phyloP scores from a whole-genome alignment of 2,329 filamentous ascomycete genomes.

The Fusarium humuli region DNA sequence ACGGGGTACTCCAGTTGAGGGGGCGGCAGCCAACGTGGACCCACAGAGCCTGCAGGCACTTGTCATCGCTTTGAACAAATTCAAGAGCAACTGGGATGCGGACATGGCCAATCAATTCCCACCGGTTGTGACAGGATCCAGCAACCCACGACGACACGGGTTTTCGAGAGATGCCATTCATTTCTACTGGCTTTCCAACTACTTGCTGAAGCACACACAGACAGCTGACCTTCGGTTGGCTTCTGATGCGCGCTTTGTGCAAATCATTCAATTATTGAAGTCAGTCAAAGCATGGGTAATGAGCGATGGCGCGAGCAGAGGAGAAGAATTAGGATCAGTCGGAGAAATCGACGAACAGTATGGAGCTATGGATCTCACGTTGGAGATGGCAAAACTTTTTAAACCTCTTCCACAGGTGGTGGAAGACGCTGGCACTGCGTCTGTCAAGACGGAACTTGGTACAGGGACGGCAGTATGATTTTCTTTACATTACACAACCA shows the following conservation, averaged over 20 bases:
- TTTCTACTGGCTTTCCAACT: constrained; percentile 78
- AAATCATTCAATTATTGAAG: constrained; percentile 71
- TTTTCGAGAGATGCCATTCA: constrained; percentile 79
- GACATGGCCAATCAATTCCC: constrained; percentile 78
- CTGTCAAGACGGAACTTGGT: constrained; percentile 57
- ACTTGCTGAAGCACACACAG: constrained; percentile 70
- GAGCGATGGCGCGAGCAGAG: constrained; percentile 72
- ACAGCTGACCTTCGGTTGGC: constrained; percentile 64
- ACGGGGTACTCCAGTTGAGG: constrained; percentile 59
- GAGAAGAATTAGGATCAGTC: constrained; percentile 75
- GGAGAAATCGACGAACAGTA: constrained; percentile 76
- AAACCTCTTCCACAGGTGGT: constrained; percentile 65
- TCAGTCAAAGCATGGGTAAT: constrained; percentile 70
- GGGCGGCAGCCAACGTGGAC: constrained; percentile 52
- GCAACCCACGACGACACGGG: constrained; percentile 70
- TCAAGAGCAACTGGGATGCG: constrained; percentile 77
- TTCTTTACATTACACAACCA: constrained; percentile 43
- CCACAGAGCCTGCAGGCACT: constrained; percentile 61
- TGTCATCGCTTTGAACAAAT: constrained; percentile 73
- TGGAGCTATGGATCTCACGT: constrained; percentile 70
- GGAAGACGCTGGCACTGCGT: constrained; percentile 56
- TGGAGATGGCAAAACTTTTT: constrained; percentile 79
- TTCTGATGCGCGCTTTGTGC: constrained; percentile 69
- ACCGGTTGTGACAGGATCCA: constrained; percentile 56
- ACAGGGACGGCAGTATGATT: constrained; percentile 48